Base-by-base conservation (phyloP, 441 rosid species). In the Euphorbia celastroides region DNA sequence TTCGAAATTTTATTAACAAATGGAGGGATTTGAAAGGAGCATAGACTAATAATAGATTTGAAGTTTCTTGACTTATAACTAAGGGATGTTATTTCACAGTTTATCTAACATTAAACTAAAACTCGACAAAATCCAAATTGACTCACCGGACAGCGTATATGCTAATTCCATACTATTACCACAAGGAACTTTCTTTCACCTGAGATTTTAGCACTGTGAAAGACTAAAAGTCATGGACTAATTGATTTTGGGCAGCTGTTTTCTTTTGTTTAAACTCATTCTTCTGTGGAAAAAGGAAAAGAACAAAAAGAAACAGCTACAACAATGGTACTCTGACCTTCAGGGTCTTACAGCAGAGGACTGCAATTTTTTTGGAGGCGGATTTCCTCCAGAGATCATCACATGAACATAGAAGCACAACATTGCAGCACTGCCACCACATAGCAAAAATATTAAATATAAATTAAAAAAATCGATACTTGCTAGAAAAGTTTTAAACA, bases 381-480 rank as follows among this genome's bases (percentile, higher is more conserved):
- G 98, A 63, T 93, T 93, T 69, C 98, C 98, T 68, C 98, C 98
- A 1, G 97, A 85, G 48, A 85, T 59, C 77, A 89, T 69, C 77
- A 93, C 97, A 62, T 90, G 82, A 0, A 76, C 68, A 65, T 86
- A 93, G 84, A 90, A 90, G 75, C 83, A 87, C 59, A 90, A 73
- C 98, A 93, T 93, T 27, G 81, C 84, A 70, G 86, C 89, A 83
- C 98, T 93, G 83, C 52, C 56, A 51, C 56, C 13, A 8, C 11
- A 51, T 19, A 61, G 68, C n/a, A 20, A 55, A 36, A 38, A 63
- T 10, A 44, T 10, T 2, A 44, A 9, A 44, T 44, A 13, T 44
- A 9, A 44, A 44, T 38, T 34, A 11, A 1, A 26, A 25, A 42
- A 6, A 30, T 7, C 25, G 1, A 7, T 57, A 19, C 3, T 17